Percentiles rank a stretch among this genome's conserved stretches.
Conservation (phyloP, 768 basidiomycete species). For the Mycena leptocephala region DNA sequence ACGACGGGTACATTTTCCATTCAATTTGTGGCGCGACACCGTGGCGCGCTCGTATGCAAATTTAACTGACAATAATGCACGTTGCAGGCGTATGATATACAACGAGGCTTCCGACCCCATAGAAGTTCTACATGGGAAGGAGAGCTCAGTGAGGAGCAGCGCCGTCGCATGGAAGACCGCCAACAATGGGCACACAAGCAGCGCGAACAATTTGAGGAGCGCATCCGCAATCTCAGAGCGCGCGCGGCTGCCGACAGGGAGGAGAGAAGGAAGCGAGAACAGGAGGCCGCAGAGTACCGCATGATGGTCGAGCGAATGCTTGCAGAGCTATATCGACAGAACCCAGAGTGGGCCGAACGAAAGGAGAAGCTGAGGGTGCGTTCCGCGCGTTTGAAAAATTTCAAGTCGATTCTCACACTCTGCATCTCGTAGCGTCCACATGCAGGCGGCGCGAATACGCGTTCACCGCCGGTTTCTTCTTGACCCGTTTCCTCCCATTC, state of each 20-base stretch:
- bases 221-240: slow-evolving; percentile 61
- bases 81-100: slow-evolving; percentile 64
- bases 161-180: slow-evolving; percentile 63
- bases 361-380: slow-evolving; percentile 67
- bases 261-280: slow-evolving; percentile 57
- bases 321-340: slow-evolving; percentile 66
- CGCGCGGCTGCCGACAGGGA: slow-evolving; percentile 51
- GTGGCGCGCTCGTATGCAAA: background rate
- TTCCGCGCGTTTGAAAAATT: background rate
- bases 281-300: slow-evolving; percentile 56
- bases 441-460: slow-evolving; percentile 27
- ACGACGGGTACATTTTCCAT: slow-evolving; percentile 63
- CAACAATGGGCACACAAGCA: slow-evolving; percentile 69
- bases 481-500: slow-evolving; percentile 1
- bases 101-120: slow-evolving; percentile 46
- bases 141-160: slow-evolving; percentile 56
- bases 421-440: background rate
- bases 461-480: slow-evolving; percentile 21
- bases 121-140: slow-evolving; percentile 45
- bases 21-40: background rate
- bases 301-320: slow-evolving; percentile 70
- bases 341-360: slow-evolving; percentile 77
- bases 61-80: background rate
- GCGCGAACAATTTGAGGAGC: slow-evolving; percentile 64
- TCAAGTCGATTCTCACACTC: slow-evolving; percentile 10